Conservation (phyloP, 208 protist species). For the Trypanosoma lewisi region DNA sequence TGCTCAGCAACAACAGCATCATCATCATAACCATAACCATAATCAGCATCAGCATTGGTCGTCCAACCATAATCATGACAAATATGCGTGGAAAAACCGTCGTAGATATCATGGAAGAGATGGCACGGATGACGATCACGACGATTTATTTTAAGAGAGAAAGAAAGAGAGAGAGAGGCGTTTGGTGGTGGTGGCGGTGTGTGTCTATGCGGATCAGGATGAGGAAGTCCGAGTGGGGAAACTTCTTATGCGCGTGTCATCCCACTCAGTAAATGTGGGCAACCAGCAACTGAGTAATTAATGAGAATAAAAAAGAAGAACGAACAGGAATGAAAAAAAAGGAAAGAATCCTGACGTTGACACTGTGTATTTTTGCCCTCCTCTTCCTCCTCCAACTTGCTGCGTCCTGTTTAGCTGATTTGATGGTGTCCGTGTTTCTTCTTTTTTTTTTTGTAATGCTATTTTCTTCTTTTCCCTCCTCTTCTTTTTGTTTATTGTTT, state of each 20-base stretch:
- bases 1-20: conserved; percentile 3
- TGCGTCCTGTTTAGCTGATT: neutral
- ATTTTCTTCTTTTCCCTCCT: conserved; percentile 1
- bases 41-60: neutral
- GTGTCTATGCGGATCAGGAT: neutral
- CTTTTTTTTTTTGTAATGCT: conserved; percentile 3
- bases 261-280: too few species aligned
- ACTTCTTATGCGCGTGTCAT: too few species aligned
- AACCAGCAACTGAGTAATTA: too few species aligned
- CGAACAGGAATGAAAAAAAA: too few species aligned
- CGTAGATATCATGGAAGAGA: neutral
- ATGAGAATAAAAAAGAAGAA: too few species aligned
- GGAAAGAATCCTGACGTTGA: too few species aligned
- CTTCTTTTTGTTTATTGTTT: conserved; percentile 1
- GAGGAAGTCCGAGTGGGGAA: too few species aligned
- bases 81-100: too few species aligned
- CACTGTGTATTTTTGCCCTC: too few species aligned
- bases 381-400: neutral
- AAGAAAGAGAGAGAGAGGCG: neutral
- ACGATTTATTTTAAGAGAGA: conserved; percentile 46
- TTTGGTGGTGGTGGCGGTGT: neutral
- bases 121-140: conserved; percentile 22
- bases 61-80: conserved; percentile 11
- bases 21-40: neutral
- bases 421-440: neutral